Evolutionary conservation across 1,139 yeast genomes (phyloP), one percentile per base, ranked within the genome.

Genomic region (Magnusiomyces starmeri): DNA sequence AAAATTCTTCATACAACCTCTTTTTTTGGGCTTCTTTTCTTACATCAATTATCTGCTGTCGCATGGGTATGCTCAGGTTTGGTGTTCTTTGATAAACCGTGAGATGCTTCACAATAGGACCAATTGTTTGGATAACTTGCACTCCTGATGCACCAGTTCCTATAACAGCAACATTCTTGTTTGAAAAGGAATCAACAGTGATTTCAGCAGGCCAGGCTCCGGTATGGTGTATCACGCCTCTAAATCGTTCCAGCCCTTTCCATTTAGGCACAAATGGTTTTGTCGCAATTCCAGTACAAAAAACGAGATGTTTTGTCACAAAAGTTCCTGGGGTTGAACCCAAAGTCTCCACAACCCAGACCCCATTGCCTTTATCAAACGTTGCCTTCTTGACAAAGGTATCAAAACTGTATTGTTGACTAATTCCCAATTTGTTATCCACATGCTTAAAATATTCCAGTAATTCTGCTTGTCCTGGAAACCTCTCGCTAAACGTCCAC

Each of bases 91-190:
- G 66, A 53, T 57, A 62, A 18, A 63, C 67, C 20, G 51, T 50
- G 21, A 64, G 54, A 32, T 54, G 52, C 32, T 57, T 44, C 16
- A 54, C 56, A 35, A 34, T 41, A 18, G 56, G 78, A 7, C 62
- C 65, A 24, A 56, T 48, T 42, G 61, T 65, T 52, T 62, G 77
- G 7, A 71, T 59, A 37, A 73, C 66, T 55, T 74, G 77, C 34
- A 70, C 72, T 4, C 76, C 77, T n/a, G 76, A 70, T 52, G 77
- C 71, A 2, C 77, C 77, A 54, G 75, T 74, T 24, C 77, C 77
- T 48, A 74, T 60, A 18, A 74, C 70, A 16, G 70, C 67, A 10
- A 75, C 72, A 6, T 65, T 62, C 54, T 73, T 74, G 42, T 62
- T 69, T 51, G 66, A 64, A 55, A 75, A 64, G n/a, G n/a, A n/a